Evolutionary conservation across 495 filamentous ascomycete species (phyloP).

Genomic region (Tuber indicum): DNA sequence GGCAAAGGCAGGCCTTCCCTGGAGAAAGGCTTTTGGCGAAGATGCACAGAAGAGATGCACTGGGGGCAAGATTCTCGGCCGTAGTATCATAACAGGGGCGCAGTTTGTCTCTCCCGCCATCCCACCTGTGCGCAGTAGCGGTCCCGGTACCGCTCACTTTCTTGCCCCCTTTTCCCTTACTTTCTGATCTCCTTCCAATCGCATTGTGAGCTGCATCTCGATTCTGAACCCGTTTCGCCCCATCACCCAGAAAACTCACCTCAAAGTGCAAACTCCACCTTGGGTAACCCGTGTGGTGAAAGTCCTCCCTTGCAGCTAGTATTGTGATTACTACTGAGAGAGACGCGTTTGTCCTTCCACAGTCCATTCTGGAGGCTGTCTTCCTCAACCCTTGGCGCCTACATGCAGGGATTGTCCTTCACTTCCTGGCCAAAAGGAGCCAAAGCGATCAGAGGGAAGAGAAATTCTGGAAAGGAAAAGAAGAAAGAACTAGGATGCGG

Average conservation of each 20-base stretch:
- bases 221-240: background rate
- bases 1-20: background rate
- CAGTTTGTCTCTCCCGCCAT: background rate
- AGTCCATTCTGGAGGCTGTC: background rate
- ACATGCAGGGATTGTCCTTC: background rate
- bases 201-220: background rate
- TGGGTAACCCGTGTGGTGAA: background rate
- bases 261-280: background rate
- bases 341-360: background rate
- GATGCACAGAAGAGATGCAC: constrained; percentile 27
- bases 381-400: background rate
- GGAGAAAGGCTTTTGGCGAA: constrained; percentile 31
- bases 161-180: background rate
- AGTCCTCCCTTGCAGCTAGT: background rate
- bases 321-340: background rate
- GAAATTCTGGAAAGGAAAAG: background rate
- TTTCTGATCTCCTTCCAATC: background rate
- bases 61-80: background rate
- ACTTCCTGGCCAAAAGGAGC: background rate
- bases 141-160: background rate
- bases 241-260: background rate
- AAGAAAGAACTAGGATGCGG: background rate
- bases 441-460: background rate
- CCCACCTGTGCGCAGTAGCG: no score
- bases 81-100: background rate